These are phyloP conservation scores for Podosphaera fusca DNA, from an alignment of 2,329 filamentous ascomycete genomes.

Conservation along the genomic window DNA sequence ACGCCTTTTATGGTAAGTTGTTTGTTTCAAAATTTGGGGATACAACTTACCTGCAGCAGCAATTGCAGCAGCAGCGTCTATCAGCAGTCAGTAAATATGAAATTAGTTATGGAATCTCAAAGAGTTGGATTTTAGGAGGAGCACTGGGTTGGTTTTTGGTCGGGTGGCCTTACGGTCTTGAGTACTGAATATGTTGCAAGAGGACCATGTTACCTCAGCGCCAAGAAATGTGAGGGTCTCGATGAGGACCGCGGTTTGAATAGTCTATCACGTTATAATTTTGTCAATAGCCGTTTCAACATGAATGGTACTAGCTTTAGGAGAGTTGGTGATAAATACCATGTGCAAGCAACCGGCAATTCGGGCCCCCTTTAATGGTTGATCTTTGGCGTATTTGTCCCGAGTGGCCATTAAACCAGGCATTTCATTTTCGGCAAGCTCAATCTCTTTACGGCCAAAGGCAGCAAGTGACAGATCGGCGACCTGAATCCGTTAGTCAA, in stretches of 20 bases:
- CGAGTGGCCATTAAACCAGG: slow-evolving; percentile 93
- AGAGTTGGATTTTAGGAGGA: neutral
- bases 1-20: slow-evolving; percentile 30
- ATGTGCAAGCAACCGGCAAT: slow-evolving; percentile 62
- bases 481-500: slow-evolving; percentile 32
- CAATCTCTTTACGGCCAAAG: slow-evolving; percentile 97
- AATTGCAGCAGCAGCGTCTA: slow-evolving; percentile 67
- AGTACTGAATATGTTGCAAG: slow-evolving; percentile 99
- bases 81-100: neutral
- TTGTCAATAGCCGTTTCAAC: neutral
- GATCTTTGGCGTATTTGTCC: slow-evolving; percentile 71
- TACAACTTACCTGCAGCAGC: slow-evolving; percentile 31
- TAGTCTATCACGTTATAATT: slow-evolving; percentile 28
- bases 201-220: slow-evolving; percentile 96
- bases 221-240: slow-evolving; percentile 88
- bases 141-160: neutral
- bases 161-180: slow-evolving; percentile 38
- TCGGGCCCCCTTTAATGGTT: slow-evolving; percentile 81
- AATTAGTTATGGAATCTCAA: neutral
- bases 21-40: neutral
- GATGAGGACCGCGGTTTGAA: slow-evolving; percentile 97
- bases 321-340: slow-evolving; percentile 15
- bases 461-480: slow-evolving; percentile 93
- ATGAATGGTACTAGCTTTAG: neutral
- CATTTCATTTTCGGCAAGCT: slow-evolving; percentile 93